Evolutionary conservation across 2,329 filamentous ascomycete species (phyloP), one percentile per base, ranked within the genome.

Genomic region (Fusarium citri): DNA sequence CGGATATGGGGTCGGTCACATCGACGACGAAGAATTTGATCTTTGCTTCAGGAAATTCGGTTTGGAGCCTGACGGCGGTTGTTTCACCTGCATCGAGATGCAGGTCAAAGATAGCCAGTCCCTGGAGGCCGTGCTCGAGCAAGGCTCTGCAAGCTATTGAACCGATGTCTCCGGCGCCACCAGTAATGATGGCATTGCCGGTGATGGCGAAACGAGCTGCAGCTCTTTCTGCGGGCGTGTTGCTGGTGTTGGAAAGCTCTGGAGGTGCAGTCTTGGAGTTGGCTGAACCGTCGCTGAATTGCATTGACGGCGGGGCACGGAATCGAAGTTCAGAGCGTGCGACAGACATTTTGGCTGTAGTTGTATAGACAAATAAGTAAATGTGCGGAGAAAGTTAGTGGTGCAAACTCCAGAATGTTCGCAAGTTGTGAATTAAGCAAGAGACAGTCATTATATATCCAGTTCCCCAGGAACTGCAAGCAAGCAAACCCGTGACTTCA

Each of bases 261-360:
- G 46, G 20, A 7, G 31, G n/a, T 6, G 23, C 34, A 1, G 60
- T 64, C n/a, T 47, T 59, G 15, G 60, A 65, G 20, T 26, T 37
- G 7, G 1, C 15, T 12, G 62, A 59, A 18, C 53, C 53, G 14
- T 64, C 60, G 37, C 62, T 65, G 14, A 64, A 64, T n/a, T 47
- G 45, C 60, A 64, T 64, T 9, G 62, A 64, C 8, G 62, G 62
- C 0, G 62, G 62, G 22, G 41, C 31, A 11, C 62, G 62, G 4
- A 50, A 51, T 22, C 34, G 63, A 7, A 64, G 62, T 37, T 65
- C 40, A 50, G 62, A 64, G 16, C 62, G n/a, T 4, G 62, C 18
- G 16, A 64, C 26, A 14, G 60, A 64, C 62, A 64, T 64, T 20
- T 4, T 49, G 23, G 5, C 3, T 7, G 12, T 15, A 25, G 6